A percentile compares a stretch with the other conserved stretches of the same genome.
phyloP scores from a whole-genome alignment of 2,329 filamentous ascomycete genomes.

The Colletotrichum euphorbiae region DNA sequence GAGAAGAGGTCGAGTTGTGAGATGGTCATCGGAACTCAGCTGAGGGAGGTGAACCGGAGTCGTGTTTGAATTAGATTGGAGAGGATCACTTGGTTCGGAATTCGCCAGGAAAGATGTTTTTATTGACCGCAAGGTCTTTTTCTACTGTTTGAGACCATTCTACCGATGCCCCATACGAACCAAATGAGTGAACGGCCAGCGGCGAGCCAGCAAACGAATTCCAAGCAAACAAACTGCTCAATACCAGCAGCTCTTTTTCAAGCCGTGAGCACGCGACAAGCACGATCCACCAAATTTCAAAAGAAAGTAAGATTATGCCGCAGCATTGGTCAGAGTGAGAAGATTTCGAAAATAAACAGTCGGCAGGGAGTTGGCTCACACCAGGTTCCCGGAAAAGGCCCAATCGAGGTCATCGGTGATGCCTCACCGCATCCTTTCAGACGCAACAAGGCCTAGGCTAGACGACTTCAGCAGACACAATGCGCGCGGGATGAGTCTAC shows the following conservation, averaged over 20 bases:
- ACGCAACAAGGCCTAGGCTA: not conserved
- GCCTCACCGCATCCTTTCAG: slow-evolving; percentile 24
- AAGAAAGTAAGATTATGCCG: not conserved
- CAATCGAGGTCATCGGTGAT: not conserved
- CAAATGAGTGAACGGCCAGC: not conserved
- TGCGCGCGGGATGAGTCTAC: not conserved
- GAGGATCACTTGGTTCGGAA: not conserved
- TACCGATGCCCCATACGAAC: too few species aligned
- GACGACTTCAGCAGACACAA: not conserved
- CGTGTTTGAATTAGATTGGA: slow-evolving; percentile 3
- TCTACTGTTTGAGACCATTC: not conserved
- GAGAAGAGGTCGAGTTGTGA: not conserved
- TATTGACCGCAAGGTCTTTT: not conserved
- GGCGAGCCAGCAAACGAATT: not conserved
- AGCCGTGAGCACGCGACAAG: not conserved
- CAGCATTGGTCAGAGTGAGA: not conserved
- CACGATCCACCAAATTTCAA: not conserved
- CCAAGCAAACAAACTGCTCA: not conserved
- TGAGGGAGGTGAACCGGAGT: not conserved
- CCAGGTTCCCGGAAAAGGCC: not conserved
- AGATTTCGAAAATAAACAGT: too few species aligned
- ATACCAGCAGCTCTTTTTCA: not conserved
- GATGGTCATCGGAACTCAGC: not conserved
- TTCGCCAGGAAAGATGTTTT: not conserved
- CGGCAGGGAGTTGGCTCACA: not conserved